A percentile compares a stretch with the other conserved stretches of the same genome.
These are phyloP conservation scores for Aureobasidium sp. DNA, from an alignment of 2,329 filamentous ascomycete genomes.

Conservation along the genomic window DNA sequence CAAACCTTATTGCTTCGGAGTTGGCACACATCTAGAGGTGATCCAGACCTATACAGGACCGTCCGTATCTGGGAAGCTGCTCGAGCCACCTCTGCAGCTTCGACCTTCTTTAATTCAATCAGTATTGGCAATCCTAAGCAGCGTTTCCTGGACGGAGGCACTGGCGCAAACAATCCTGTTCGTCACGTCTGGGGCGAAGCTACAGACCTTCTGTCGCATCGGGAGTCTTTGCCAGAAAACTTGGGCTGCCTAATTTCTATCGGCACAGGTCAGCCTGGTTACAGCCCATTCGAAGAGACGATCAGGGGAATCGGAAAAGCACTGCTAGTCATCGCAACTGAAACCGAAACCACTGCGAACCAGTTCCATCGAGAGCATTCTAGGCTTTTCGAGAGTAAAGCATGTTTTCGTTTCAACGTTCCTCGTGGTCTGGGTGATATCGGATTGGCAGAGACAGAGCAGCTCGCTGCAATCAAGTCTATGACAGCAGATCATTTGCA, in stretches of 20 bases:
- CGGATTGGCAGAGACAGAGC: background rate
- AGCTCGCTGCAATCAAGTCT: background rate
- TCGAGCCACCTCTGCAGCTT: constrained; percentile 28
- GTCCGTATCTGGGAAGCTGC: constrained; percentile 25
- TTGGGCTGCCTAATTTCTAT: constrained; percentile 11
- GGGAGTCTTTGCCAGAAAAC: background rate
- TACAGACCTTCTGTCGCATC: background rate
- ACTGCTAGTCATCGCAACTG: background rate
- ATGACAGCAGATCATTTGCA: background rate
- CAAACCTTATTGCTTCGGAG: background rate
- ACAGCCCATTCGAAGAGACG: background rate
- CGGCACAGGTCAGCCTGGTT: constrained; percentile 4
- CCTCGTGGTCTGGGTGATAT: background rate
- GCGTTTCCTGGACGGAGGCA: constrained; percentile 38
- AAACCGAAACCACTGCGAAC: constrained; percentile 12
- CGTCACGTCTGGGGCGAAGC: constrained; percentile 32
- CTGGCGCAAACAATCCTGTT: constrained; percentile 43
- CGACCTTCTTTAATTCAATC: constrained; percentile 31
- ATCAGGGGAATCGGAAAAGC: background rate
- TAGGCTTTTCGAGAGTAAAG: background rate
- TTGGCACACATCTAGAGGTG: background rate
- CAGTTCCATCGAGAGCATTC: background rate
- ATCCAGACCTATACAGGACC: constrained; percentile 14
- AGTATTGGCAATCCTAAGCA: constrained; percentile 28
- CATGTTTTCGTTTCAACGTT: constrained; percentile 15